Evolutionary conservation across 148 eudicot species (phyloP).

Genomic region (Arbutus unedo): DNA sequence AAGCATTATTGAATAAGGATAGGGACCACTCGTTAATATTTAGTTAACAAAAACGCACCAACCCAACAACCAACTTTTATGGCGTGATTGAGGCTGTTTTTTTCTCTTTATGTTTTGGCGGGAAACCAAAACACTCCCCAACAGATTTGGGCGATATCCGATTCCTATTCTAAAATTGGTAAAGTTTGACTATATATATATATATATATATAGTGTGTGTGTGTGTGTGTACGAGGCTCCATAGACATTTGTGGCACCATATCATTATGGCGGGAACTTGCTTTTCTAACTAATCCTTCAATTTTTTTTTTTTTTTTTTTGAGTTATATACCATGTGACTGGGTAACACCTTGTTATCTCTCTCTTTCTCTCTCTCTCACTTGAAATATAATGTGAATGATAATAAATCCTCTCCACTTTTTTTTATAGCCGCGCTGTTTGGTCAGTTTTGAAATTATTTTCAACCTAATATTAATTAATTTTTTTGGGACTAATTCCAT

Average conservation of each 20-base stretch:
- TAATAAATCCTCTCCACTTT: no score
- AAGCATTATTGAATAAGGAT: background rate
- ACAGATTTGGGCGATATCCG: background rate
- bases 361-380: no score
- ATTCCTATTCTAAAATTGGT: background rate
- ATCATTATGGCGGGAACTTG: constrained; percentile 5
- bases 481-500: no score
- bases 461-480: no score
- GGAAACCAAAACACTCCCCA: background rate
- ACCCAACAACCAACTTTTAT: background rate
- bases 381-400: no score
- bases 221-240: background rate
- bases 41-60: background rate
- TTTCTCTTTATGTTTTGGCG: background rate
- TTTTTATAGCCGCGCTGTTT: no score
- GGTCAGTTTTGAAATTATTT: no score
- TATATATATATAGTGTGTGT: no score
- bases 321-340: no score
- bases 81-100: background rate
- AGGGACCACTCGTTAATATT: background rate
- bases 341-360: no score
- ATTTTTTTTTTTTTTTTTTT: no score
- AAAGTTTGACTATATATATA: background rate
- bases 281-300: background rate
- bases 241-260: background rate